Base-by-base conservation (phyloP, 257 asterid species). In the Fraxinus excelsior region DNA sequence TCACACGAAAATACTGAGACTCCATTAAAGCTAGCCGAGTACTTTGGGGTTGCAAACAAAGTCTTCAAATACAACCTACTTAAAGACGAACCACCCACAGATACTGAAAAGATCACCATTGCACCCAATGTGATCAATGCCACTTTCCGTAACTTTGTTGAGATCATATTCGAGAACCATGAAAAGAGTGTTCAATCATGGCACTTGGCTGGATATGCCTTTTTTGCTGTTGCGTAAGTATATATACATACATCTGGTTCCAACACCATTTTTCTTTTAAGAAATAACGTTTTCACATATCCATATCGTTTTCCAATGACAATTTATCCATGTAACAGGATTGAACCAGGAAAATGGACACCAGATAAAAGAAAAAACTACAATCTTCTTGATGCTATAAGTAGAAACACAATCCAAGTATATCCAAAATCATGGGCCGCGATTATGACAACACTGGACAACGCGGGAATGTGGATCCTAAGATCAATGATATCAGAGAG, bases 391-490 rank as follows among this genome's bases (percentile, higher is more conserved):
- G 97, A 91, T 73, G 91, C 91, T 25, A 77, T 89, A 46, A 89
- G 94, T 72, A 75, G 89, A 72, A 76, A 89, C 83, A 91, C 94
- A 2, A 76, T 91, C 26, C 97, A 91, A 18, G 97, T 91, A 3
- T 90, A 87, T 37, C 97, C 97, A 0, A 80, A 84, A 3, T 82
- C 90, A 68, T 91, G 97, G 97, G 86, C 92, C 7, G 95, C 97
- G 0, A 60, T 89, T 6, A 80, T 91, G 94, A 70, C 83, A 1
- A 86, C 97, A 2, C 6, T 88, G 73, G 95, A 91, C 75, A 91
- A 91, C 23, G 90, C 93, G 0, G 95, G 97, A 7, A 85, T 90
- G 86, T 91, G 97, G 95, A 90, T 73, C 73, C 19, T 88, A 82
- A 85, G 97, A 46, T 88, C 94, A 0, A 8, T 74, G 28, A 8